phyloP scores from a whole-genome alignment of 352 stramenopile species.

The Pythium plurisporium region DNA sequence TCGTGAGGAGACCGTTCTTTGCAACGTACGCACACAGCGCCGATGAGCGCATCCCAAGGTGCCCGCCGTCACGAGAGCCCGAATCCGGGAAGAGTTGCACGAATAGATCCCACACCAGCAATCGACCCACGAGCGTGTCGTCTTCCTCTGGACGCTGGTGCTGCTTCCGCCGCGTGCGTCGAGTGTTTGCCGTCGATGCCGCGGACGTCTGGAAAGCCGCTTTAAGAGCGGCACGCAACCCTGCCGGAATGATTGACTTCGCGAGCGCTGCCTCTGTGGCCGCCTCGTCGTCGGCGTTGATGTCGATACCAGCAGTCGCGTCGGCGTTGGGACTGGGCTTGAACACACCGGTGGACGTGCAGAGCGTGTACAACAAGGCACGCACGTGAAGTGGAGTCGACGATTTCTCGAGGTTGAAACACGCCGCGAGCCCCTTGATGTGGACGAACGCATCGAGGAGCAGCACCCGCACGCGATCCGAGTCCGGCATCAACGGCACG shows the following conservation, averaged over 20 bases:
- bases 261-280: constrained; percentile 65
- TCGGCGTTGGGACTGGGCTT: constrained; percentile 11
- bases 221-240: constrained; percentile 55
- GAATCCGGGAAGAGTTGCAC: constrained; percentile 68
- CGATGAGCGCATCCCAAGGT: constrained; percentile 47
- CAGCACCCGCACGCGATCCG: constrained; percentile 38
- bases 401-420: constrained; percentile 59
- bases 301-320: constrained; percentile 36
- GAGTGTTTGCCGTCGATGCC: not conserved
- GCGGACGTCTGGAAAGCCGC: constrained; percentile 30
- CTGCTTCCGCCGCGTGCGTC: constrained; percentile 44
- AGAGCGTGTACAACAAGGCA: constrained; percentile 59
- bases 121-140: constrained; percentile 43
- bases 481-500: constrained; percentile 39
- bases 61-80: constrained; percentile 19
- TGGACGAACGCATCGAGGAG: constrained; percentile 60
- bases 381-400: constrained; percentile 38
- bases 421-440: constrained; percentile 47
- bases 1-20: constrained; percentile 53
- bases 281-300: constrained; percentile 77
- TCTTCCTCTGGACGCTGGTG: constrained; percentile 32
- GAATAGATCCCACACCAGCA: constrained; percentile 83
- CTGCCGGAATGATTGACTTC: constrained; percentile 57
- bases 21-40: constrained; percentile 67
- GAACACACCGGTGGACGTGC: constrained; percentile 44